Evolutionary conservation across 768 basidiomycete genomes (phyloP).

Genomic region (Tubosaeta sp.): DNA sequence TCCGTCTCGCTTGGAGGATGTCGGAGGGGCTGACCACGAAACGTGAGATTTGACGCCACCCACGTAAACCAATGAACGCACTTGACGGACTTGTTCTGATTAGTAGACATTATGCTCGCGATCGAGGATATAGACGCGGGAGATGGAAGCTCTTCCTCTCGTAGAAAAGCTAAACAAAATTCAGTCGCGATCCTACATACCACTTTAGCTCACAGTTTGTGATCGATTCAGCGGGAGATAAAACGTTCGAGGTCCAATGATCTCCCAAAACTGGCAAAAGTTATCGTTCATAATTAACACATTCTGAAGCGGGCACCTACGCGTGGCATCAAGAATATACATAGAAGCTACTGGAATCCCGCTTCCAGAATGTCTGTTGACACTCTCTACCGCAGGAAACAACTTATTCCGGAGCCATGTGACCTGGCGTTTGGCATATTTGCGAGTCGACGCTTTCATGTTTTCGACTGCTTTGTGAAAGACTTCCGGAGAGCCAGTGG

Average conservation of each 20-base stretch:
- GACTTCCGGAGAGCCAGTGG: conserved; percentile 35
- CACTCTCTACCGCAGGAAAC: conserved; percentile 61
- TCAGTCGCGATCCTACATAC: conserved; percentile 1
- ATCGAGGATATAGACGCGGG: conserved; percentile 51
- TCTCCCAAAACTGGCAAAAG: conserved; percentile 44
- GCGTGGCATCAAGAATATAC: conserved; percentile 69
- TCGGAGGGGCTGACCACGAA: conserved; percentile 47
- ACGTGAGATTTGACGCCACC: conserved; percentile 9
- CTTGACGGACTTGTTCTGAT: conserved; percentile 44
- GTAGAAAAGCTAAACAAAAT: conserved; percentile 46
- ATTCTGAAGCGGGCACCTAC: conserved; percentile 33
- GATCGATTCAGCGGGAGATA: conserved; percentile 45
- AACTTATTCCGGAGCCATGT: conserved; percentile 92
- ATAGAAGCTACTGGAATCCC: conserved; percentile 30
- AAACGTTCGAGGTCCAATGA: conserved; percentile 56
- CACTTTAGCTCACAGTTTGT: conserved; percentile 39
- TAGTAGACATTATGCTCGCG: conserved; percentile 50
- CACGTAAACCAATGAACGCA: conserved; percentile 23
- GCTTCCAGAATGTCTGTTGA: conserved; percentile 33
- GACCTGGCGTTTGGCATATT: conserved; percentile 89
- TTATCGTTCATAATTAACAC: not conserved
- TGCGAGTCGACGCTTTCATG: conserved; percentile 84
- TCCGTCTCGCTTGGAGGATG: conserved; percentile 51
- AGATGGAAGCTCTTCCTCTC: conserved; percentile 45
- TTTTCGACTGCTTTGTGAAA: conserved; percentile 60